These are phyloP conservation scores for Ogataea ramenticola DNA, from an alignment of 805 yeast species.

Conservation along the genomic window DNA sequence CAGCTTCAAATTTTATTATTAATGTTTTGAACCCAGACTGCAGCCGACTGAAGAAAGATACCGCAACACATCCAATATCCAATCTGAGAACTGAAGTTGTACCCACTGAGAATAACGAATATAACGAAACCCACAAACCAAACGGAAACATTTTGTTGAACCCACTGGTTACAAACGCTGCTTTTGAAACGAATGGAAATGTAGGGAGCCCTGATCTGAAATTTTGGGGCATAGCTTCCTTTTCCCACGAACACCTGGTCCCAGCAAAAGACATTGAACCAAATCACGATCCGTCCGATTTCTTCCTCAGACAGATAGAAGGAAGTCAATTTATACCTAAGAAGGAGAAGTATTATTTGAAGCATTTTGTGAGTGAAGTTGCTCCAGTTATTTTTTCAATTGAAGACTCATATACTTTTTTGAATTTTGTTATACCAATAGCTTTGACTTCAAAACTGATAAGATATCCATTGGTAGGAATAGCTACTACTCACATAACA, in stretches of 20 bases:
- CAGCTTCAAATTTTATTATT: not conserved
- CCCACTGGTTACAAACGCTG: conserved; percentile 6
- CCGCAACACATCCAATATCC: not conserved
- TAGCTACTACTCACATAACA: conserved; percentile 21
- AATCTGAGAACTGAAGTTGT: not conserved
- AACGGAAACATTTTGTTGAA: conserved; percentile 1
- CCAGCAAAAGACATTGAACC: too few species aligned
- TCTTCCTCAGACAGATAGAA: too few species aligned
- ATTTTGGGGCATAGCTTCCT: conserved; percentile 1
- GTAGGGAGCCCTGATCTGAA: not conserved
- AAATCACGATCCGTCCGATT: too few species aligned
- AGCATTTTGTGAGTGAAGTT: conserved; percentile 20
- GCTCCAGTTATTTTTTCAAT: conserved; percentile 19
- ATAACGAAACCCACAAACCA: too few species aligned
- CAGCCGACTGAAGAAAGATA: not conserved
- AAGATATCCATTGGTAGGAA: conserved; percentile 20
- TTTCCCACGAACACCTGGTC: conserved; percentile 4
- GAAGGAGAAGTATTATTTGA: conserved; percentile 15
- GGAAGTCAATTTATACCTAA: too few species aligned
- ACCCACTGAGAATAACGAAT: not conserved
- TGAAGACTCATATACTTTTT: conserved; percentile 17
- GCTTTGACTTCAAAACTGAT: conserved; percentile 12
- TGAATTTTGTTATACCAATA: conserved; percentile 19
- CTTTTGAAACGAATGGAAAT: not conserved
- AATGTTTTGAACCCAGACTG: not conserved